Conservation (phyloP, 2,329 filamentous ascomycete species). For the Ophiostoma himal-ulmi region DNA sequence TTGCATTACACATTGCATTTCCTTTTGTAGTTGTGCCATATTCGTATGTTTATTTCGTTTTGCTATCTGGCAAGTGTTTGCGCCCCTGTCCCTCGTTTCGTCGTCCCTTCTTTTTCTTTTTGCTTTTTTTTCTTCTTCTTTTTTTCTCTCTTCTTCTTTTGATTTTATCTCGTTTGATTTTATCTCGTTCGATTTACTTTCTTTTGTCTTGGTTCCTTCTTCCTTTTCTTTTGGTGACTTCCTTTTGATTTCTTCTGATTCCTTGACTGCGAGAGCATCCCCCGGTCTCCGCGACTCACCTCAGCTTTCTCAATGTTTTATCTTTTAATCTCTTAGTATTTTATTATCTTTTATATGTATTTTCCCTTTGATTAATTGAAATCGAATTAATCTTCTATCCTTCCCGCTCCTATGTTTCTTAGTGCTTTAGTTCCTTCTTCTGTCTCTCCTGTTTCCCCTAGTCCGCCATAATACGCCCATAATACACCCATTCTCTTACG, state of each 20-base stretch:
- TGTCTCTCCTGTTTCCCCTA: not conserved
- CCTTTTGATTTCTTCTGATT: not conserved
- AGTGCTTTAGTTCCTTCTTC: not conserved
- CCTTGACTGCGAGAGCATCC: not conserved
- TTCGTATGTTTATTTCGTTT: not conserved
- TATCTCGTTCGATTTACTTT: not conserved
- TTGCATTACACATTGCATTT: not conserved
- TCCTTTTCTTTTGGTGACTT: not conserved
- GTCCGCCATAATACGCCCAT: not conserved
- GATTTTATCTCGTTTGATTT: not conserved
- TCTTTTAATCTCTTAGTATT: not conserved
- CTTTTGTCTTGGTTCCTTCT: not conserved
- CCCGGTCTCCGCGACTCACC: not conserved
- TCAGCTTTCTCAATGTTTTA: not conserved
- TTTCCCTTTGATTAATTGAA: not conserved
- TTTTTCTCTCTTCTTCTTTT: not conserved
- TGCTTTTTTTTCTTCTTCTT: not conserved
- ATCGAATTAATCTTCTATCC: no score
- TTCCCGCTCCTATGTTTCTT: not conserved
- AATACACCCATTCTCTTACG: slow-evolving; percentile 1
- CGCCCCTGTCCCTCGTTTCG: not conserved
- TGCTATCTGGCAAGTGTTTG: not conserved
- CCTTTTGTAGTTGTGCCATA: not conserved
- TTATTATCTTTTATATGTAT: not conserved
- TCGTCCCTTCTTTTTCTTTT: not conserved